Evolutionary conservation across 1,284 basidiomycete genomes (phyloP), one percentile per base, ranked within the genome.

Genomic region (Microbotryum silenes-acaulis): DNA sequence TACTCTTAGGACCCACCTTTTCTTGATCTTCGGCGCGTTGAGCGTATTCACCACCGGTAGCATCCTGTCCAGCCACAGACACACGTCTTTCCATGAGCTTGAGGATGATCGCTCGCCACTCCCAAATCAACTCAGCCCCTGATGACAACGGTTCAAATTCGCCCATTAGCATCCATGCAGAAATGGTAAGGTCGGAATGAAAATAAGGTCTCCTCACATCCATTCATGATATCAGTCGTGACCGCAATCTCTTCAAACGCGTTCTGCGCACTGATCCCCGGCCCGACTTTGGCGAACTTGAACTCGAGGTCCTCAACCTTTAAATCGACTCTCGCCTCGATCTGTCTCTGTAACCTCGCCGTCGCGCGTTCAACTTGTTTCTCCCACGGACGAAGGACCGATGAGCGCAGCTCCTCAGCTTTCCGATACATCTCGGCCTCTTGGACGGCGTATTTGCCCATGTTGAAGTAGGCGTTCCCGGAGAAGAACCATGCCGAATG

Each of bases 31-130:
- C 66, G 1, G 70, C 70, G 20, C 68, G 56, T 10, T 66, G 60
- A 46, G 65, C 68, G 54, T 71, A 71, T 54, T 71, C 70, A 6
- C 68, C 68, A n/a, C 68, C 71, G 1, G 70, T 67, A 6, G 68
- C 70, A 46, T 60, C 50, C 10, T 63, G 56, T 12, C 63, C 64
- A 1, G 59, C 54, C 47, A 65, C 62, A 21, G 68, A 62, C 12
- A 68, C 63, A 12, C 53, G 31, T 6, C 50, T 45, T 20, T 50
- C 57, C 33, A 58, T 31, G 12, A 64, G 46, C 62, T 66, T 64
- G 21, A 52, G 31, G 57, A 63, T 45, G 31, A 66, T 61, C 27
- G 60, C 47, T 29, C 69, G 63, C 55, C 66, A 69, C 9, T 45
- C 31, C 51, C 49, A 65, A n/a, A 69, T 42, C 31, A 69, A 55